Evolutionary conservation across 139 green algal genomes (phyloP).

Genomic region (Chlamydomonas sp.): DNA sequence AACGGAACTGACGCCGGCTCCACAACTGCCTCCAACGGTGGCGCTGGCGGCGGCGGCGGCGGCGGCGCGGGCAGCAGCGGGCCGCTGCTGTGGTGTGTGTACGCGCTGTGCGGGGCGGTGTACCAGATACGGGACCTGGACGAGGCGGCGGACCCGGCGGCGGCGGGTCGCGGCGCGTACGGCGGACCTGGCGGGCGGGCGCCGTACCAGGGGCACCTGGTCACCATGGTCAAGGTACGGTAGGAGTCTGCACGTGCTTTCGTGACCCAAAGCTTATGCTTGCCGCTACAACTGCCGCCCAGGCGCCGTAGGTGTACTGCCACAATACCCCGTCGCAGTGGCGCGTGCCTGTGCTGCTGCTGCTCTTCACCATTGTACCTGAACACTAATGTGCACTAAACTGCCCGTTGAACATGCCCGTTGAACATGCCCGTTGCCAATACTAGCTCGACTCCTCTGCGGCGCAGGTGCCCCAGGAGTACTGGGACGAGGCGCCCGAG

Average conservation of each 20-base stretch:
- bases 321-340: too few relatives aligned
- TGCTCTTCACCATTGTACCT: too few relatives aligned
- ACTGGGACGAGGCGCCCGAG: constrained; percentile 29
- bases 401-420: too few relatives aligned
- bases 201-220: constrained; percentile 75
- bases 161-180: constrained; percentile 26
- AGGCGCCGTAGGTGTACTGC: too few relatives aligned
- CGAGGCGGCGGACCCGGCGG: constrained; percentile 48
- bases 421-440: not conserved
- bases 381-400: too few relatives aligned
- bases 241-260: not conserved
- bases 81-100: constrained; percentile 36
- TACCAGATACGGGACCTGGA: constrained; percentile 24
- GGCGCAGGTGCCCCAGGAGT: constrained; percentile 29
- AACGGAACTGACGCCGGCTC: too few relatives aligned
- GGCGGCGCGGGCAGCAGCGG: too few relatives aligned
- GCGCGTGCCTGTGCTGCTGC: too few relatives aligned
- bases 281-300: too few relatives aligned
- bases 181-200: constrained; percentile 4
- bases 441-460: not conserved
- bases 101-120: constrained; percentile 25
- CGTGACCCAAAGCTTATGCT: too few relatives aligned
- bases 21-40: too few relatives aligned
- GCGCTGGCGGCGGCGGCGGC: too few relatives aligned
- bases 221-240: constrained; percentile 78